Evolutionary conservation across 495 filamentous ascomycete species (phyloP), one percentile per base, ranked within the genome.

Genomic region (Aspergillus baeticus): DNA sequence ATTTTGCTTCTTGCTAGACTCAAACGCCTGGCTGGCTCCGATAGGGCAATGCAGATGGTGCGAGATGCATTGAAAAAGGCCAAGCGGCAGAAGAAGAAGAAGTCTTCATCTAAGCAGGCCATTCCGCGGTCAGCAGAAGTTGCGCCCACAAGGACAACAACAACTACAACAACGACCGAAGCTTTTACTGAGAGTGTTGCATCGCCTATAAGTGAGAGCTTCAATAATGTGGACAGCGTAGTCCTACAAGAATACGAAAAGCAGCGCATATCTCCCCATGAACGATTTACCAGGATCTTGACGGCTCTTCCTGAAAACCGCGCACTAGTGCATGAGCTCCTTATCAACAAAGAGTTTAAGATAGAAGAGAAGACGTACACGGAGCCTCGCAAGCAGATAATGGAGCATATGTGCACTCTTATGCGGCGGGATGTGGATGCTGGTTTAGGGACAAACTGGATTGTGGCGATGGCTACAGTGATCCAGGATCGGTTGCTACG

Each of bases 1-100:
- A 81, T 95, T 17, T 82, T 95, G 48, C 77, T 98, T 23, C 82
- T 98, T 55, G 90, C 91, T 39, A 77, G 90, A 47, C 91, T 98
- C 61, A 93, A 96, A 70, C 89, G 88, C 57, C 81, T 98, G 57
- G 90, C 91, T 5, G 94, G 94, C 17, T 74, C 87, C 10, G 87
- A 91, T n/a, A 77, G 79, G 61, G 92, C 92, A 6, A 89, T 90
- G 75, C 81, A 83, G 55, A 78, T 96, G 71, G 91, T 98, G 48
- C 80, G 87, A 36, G 83, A 89, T 35, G 91, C 94, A 22, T 84
- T 98, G 59, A 86, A 85, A 64, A 87, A 91, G 61, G 89, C 90
- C 15, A 83, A 86, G 10, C 79, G 86, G 55, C 77, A 85, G 21
- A 84, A 81, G 65, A 84, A 81, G 65, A 92, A 88, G 73, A 67